phyloP scores from a whole-genome alignment of 257 asterid species.

The Thymus mandschuricus region DNA sequence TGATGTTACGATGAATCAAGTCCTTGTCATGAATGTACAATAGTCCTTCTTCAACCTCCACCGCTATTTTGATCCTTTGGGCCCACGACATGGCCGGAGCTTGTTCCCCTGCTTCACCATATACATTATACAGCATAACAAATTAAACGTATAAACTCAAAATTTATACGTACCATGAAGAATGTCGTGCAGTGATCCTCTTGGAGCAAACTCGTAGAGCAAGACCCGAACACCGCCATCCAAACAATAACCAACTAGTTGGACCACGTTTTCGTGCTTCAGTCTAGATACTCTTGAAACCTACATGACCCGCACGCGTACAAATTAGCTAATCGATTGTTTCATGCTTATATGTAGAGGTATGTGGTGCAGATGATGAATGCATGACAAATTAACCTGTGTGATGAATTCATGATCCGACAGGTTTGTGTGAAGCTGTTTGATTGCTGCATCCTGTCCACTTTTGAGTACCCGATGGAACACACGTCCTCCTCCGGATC shows the following conservation, averaged over 20 bases:
- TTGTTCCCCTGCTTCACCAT: conserved; percentile 37
- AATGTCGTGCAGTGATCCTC: conserved; percentile 67
- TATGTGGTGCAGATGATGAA: no score
- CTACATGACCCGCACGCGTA: no score
- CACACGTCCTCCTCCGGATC: not conserved
- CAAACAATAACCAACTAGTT: conserved; percentile 59
- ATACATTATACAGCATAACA: not conserved
- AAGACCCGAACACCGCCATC: conserved; percentile 50
- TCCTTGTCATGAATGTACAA: no score
- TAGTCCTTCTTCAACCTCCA: conserved; percentile 41
- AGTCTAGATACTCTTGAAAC: conserved; percentile 57
- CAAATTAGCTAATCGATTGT: no score
- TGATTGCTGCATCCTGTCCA: not conserved
- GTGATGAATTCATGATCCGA: not conserved
- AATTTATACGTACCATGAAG: conserved; percentile 51
- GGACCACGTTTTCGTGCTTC: conserved; percentile 54
- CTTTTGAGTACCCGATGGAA: not conserved
- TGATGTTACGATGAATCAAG: not conserved
- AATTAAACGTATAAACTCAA: no score
- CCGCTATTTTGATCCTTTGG: conserved; percentile 41
- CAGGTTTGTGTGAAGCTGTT: not conserved
- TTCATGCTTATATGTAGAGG: no score
- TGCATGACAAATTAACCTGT: no score
- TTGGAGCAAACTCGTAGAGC: conserved; percentile 58
- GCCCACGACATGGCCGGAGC: conserved; percentile 45